Base-by-base conservation (phyloP, 1,284 basidiomycete species). In the Tilletia indica region DNA sequence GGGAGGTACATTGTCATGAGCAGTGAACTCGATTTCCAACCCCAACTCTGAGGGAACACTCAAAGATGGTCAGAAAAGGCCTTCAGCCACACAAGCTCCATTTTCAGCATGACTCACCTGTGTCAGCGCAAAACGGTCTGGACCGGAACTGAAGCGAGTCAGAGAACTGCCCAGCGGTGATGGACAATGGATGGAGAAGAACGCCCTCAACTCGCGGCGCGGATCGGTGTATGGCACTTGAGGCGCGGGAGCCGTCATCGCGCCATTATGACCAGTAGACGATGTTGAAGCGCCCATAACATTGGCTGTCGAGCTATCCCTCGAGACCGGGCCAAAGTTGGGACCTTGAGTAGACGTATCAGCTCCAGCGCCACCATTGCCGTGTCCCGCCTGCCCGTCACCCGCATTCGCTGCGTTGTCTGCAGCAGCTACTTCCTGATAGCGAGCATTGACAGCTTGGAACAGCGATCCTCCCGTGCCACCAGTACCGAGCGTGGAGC, bases 141-240 rank as follows among this genome's bases (percentile, higher is more conserved):
- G 94, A 0, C 91, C 89, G 73, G 92, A 93, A 71, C 89, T 89
- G 82, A 97, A 97, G 64, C 90, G 88, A 63, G 93, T 94, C 78
- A 94, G 87, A 31, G 90, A 91, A 3, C 91, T 90, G 6, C 94
- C 93, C 5, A 92, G 90, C 12, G 91, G 90, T 70, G 89, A 91
- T 0, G 91, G 89, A 80, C 93, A 95, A 72, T 89, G 89, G 74
- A 97, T 91, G 61, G 89, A 89, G 80, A 97, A 97, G 85, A 93
- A 93, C 0, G 85, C 86, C 76, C 86, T 86, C 25, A 87, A 83
- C 3, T 84, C 75, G 42, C 82, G 78, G 34, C 86, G 74, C 0
- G 83, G 79, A 75, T 87, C 87, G 21, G 78, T 72, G 73, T 87
- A 87, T 3, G 83, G 83, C 14, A 80, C 63, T 31, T 34, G 49